These are phyloP conservation scores for Coniferiporia weirii DNA, from an alignment of 1,284 basidiomycete species.

Conservation along the genomic window DNA sequence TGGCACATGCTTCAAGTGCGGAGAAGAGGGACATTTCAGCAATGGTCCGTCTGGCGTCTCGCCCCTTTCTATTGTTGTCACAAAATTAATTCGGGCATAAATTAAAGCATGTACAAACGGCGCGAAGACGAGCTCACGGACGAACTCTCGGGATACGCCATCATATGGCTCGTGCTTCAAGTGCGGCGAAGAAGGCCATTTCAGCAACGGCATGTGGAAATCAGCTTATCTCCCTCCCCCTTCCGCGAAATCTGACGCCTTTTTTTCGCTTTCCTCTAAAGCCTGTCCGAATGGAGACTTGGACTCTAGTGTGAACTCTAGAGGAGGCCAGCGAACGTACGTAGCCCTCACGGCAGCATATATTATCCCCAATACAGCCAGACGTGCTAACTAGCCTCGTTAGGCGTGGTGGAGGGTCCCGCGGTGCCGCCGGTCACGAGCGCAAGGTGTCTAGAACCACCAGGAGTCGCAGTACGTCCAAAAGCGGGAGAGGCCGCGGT, in stretches of 20 bases:
- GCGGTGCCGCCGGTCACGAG: too few species aligned
- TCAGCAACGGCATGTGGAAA: conserved; percentile 22
- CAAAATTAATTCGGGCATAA: not conserved
- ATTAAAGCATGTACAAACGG: conserved; percentile 11
- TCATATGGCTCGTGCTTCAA: conserved; percentile 28
- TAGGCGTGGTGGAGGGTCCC: too few species aligned
- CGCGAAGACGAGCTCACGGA: not conserved
- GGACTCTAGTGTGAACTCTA: not conserved
- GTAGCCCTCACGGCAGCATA: too few species aligned
- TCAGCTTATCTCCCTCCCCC: not conserved
- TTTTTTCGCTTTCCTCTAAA: not conserved
- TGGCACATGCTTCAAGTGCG: conserved; percentile 33
- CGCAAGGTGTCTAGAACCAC: not conserved
- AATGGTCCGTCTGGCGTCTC: conserved; percentile 19
- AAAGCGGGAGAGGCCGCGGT: conserved; percentile 8
- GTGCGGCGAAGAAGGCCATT: conserved; percentile 30
- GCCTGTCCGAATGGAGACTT: conserved; percentile 5
- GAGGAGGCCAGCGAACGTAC: too few species aligned
- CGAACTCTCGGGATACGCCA: not conserved
- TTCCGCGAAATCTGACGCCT: not conserved
- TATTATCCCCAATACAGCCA: too few species aligned
- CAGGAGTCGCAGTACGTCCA: conserved; percentile 6
- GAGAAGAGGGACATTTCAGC: conserved; percentile 29
- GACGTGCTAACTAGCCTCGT: too few species aligned
- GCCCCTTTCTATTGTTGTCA: not conserved